Evolutionary conservation across 306 rosid species (phyloP).

Genomic region (Hylodesmum podocarpum): DNA sequence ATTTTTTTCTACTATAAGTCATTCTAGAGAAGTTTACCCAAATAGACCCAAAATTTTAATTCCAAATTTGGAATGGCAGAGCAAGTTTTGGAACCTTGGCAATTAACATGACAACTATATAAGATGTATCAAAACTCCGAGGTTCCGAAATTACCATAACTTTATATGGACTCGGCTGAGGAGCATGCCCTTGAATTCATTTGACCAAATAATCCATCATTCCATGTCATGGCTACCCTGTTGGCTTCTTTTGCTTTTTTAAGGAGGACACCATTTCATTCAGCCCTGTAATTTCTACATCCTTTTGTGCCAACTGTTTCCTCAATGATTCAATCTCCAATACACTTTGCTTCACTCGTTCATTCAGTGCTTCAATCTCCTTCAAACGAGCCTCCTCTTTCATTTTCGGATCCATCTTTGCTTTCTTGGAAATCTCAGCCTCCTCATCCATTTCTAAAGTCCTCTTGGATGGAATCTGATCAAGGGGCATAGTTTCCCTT

Average conservation of each 20-base stretch:
- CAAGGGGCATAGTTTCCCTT: slow-evolving; percentile 32
- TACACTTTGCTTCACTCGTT: slow-evolving; percentile 38
- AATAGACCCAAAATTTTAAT: slow-evolving; percentile 13
- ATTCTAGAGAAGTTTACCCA: too few relatives aligned
- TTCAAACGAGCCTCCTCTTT: slow-evolving; percentile 40
- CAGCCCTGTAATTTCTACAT: slow-evolving; percentile 46
- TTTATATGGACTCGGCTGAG: too few relatives aligned
- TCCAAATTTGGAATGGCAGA: slow-evolving; percentile 2
- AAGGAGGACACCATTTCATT: slow-evolving; percentile 38
- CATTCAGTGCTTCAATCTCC: slow-evolving; percentile 44
- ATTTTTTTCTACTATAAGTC: too few relatives aligned
- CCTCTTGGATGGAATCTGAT: slow-evolving; percentile 44
- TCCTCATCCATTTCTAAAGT: slow-evolving; percentile 44
- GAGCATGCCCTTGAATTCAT: not conserved
- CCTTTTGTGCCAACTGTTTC: slow-evolving; percentile 48
- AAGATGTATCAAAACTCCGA: not conserved
- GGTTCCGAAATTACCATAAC: too few relatives aligned
- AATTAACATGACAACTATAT: too few relatives aligned
- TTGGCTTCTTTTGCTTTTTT: not conserved
- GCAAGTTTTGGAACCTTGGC: too few relatives aligned
- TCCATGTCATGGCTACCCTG: not conserved
- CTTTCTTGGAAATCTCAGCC: slow-evolving; percentile 41
- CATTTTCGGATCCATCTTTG: slow-evolving; percentile 41
- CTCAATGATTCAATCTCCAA: slow-evolving; percentile 48
- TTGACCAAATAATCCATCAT: not conserved